Conservation (phyloP, 352 stramenopile species). For the Phytophthora tentaculata region DNA sequence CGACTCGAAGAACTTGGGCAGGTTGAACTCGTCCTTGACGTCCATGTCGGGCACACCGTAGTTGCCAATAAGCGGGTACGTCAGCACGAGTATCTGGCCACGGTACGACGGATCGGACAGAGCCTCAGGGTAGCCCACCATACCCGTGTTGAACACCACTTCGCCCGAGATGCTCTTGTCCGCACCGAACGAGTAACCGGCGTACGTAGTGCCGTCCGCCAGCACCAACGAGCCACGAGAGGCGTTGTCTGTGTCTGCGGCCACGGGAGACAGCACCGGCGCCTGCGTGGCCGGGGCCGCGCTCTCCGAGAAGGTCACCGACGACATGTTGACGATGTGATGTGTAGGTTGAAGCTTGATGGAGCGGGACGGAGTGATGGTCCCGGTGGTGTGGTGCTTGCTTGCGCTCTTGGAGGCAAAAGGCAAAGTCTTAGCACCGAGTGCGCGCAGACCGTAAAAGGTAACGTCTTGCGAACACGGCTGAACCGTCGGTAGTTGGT, state of each 20-base stretch:
- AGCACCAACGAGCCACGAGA: conserved; percentile 74
- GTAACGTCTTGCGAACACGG: conserved; percentile 23
- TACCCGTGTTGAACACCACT: conserved; percentile 99
- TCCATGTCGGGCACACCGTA: conserved; percentile 96
- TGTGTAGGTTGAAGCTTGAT: conserved; percentile 17
- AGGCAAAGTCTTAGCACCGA: conserved; percentile 46
- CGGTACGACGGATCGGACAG: conserved; percentile 98
- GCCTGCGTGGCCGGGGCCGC: conserved; percentile 13
- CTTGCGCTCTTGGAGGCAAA: conserved; percentile 50
- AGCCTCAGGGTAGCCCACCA: conserved; percentile 99
- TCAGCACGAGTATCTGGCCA: conserved; percentile 97
- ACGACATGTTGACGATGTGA: conserved; percentile 32
- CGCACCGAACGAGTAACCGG: conserved; percentile 93
- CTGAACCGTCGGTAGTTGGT: conserved; percentile 16
- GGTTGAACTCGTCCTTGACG: conserved; percentile 91
- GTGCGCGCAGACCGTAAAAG: not conserved
- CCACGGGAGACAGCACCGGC: conserved; percentile 52
- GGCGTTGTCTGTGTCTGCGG: conserved; percentile 45
- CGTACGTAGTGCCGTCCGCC: conserved; percentile 85
- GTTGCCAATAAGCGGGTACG: conserved; percentile 98
- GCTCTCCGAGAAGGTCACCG: conserved; percentile 44
- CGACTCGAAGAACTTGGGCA: conserved; percentile 97
- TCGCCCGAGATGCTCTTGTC: conserved; percentile 90
- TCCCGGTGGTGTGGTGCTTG: conserved; percentile 18
- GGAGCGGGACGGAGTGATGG: not conserved